Percentiles rank a stretch among this genome's conserved stretches.
These are phyloP conservation scores for Stevia rebaudiana DNA, from an alignment of 140 eudicot genomes.

Conservation along the genomic window DNA sequence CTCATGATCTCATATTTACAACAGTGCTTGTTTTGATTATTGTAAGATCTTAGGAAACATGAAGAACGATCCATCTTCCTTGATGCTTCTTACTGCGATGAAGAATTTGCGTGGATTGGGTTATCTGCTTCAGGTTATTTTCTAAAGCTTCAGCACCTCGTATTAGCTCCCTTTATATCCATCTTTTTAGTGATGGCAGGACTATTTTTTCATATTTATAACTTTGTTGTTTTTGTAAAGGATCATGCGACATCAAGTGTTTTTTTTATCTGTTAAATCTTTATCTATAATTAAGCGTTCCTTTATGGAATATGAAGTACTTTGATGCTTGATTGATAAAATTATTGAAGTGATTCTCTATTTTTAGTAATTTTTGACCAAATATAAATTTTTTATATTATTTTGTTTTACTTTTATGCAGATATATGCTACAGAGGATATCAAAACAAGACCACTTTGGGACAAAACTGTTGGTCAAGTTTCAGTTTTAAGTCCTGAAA, in stretches of 20 bases:
- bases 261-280: background rate
- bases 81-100: conserved; percentile 79
- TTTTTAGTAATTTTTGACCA: conserved; percentile 6
- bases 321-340: conserved; percentile 6
- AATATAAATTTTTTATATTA: background rate
- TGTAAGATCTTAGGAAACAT: conserved; percentile 87
- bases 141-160: conserved; percentile 8
- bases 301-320: conserved; percentile 5
- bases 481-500: conserved; percentile 58
- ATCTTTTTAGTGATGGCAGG: background rate
- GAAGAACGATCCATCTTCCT: conserved; percentile 63
- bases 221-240: background rate
- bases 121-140: conserved; percentile 64
- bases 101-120: conserved; percentile 64
- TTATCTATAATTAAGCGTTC: conserved; percentile 8
- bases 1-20: conserved; percentile 27
- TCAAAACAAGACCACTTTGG: conserved; percentile 52
- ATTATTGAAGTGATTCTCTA: conserved; percentile 16
- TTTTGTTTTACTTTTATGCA: conserved; percentile 23
- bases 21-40: conserved; percentile 38
- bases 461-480: conserved; percentile 62
- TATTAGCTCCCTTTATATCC: conserved; percentile 7
- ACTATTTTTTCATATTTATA: background rate
- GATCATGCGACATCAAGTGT: background rate
- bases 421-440: conserved; percentile 70